phyloP scores from a whole-genome alignment of 306 rosid species.

The Acacia confusa region DNA sequence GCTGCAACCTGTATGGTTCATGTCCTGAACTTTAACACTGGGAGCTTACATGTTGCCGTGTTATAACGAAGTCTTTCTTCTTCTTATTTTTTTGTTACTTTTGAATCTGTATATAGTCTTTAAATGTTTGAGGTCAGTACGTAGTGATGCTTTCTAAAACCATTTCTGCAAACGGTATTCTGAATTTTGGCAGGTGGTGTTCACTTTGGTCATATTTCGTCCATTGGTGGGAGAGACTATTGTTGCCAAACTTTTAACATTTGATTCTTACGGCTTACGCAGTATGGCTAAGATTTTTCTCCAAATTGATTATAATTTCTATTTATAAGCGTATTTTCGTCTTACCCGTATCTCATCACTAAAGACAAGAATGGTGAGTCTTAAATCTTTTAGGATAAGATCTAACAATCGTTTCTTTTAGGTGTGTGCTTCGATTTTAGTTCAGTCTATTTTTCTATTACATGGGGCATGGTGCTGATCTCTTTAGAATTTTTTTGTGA shows the following conservation, averaged over 20 bases:
- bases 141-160: neutral
- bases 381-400: neutral
- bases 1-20: conserved; percentile 73
- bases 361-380: neutral
- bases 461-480: too few species aligned
- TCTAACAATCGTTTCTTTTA: neutral
- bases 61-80: neutral
- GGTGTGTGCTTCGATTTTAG: neutral
- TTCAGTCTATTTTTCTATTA: too few species aligned
- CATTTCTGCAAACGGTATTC: neutral
- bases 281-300: conserved; percentile 36
- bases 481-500: too few species aligned
- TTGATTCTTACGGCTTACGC: conserved; percentile 55
- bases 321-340: neutral
- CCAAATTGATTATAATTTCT: conserved; percentile 24
- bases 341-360: neutral
- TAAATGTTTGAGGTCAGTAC: neutral
- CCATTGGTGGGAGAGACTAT: conserved; percentile 74
- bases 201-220: conserved; percentile 71
- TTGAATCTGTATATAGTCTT: neutral
- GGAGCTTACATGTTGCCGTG: neutral
- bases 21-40: neutral
- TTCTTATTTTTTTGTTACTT: neutral
- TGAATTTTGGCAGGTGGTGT: conserved; percentile 54
- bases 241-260: conserved; percentile 55